Base-by-base conservation (phyloP, 140 eudicot species). In the Stevia rebaudiana region DNA sequence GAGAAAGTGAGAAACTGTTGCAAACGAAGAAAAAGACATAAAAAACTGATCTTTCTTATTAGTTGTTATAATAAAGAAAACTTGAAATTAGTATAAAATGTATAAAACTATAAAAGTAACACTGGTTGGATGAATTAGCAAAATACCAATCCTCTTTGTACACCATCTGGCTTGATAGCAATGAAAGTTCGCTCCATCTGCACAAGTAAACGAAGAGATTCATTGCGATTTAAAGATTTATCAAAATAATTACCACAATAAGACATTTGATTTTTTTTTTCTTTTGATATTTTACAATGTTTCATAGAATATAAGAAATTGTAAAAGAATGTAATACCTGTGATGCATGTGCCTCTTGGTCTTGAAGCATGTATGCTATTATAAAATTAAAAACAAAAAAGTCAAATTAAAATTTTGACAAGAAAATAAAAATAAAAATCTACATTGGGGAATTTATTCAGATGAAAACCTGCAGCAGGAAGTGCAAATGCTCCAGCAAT, bases 111-210 rank as follows among this genome's bases (percentile, higher is more conserved):
- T 46, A 15, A 37, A 0, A 31, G 54, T 35, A 39, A 11, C 9
- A 40, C 50, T 13, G 49, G 49, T 17, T 55, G n/a, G n/a, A n/a
- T n/a, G n/a, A n/a, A n/a, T n/a, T n/a, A n/a, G n/a, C n/a, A 17
- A 9, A 40, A 33, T 84, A 91, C 96, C 92, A 82, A 72, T 66
- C 96, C 98, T 78, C 99, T 88, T 74, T 92, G 99, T 19, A 92
- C 99, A 74, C 99, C 99, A 71, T 92, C 99, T 39, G 96, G 97
- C 79, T 92, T 92, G 83, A 92, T 92, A 52, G 97, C 97, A 68
- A 92, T 92, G 79, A 92, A 92, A 64, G 94, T 85, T 51, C 95
- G 83, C 84, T 92, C 99, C 84, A 81, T 70, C 99, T 92, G 64
- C 19, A 69, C 17, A 41, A 3, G 42, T 44, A 77, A 67, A n/a